Percentiles rank a stretch among this genome's conserved stretches.
phyloP scores from a whole-genome alignment of 495 filamentous ascomycete genomes.

The Xylaria venustula region DNA sequence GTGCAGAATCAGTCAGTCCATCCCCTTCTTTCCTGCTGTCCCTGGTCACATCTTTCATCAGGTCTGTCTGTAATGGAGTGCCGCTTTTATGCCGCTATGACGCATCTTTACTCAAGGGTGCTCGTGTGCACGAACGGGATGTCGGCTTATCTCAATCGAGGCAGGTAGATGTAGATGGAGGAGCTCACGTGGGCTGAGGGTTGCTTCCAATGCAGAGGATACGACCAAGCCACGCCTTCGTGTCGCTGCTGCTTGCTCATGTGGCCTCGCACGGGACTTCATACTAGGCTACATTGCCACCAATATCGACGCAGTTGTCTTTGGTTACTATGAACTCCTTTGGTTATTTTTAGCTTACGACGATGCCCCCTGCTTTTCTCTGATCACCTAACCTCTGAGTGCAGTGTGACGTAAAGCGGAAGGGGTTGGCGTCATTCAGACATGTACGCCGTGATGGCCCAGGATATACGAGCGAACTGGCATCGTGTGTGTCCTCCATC shows the following conservation, averaged over 20 bases:
- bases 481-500: background rate
- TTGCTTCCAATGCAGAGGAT: background rate
- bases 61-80: background rate
- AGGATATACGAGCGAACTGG: background rate
- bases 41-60: background rate
- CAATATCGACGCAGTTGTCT: background rate
- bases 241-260: slow-evolving; percentile 4
- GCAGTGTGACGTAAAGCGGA: slow-evolving; percentile 1
- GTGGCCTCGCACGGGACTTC: background rate
- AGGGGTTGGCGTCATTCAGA: background rate
- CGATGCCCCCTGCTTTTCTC: background rate
- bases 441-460: background rate
- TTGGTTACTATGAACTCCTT: background rate
- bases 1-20: background rate
- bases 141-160: background rate
- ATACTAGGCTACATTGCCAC: slow-evolving; percentile 2
- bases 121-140: background rate
- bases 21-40: background rate
- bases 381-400: background rate
- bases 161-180: background rate
- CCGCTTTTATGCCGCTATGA: background rate
- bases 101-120: background rate
- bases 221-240: background rate
- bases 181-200: slow-evolving; percentile 7
- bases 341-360: background rate